Base-by-base conservation (phyloP, 1,284 basidiomycete genomes). In the Rhodotorula sp. region DNA sequence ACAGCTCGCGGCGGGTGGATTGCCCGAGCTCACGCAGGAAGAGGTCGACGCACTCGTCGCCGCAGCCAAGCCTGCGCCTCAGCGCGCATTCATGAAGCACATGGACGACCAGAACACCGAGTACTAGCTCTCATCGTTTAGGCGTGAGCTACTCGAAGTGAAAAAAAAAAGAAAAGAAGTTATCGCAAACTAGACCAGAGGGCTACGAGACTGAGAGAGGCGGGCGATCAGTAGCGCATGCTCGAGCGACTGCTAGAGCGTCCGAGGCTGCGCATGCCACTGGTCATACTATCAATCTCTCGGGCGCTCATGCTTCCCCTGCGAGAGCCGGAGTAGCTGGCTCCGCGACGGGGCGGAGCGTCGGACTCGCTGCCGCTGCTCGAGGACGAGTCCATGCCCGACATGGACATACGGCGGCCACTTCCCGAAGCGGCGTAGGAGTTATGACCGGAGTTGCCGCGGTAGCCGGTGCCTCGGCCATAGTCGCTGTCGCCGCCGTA, bases 81-180 rank as follows among this genome's bases (percentile, higher is more conserved):
- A 70, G 56, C 57, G 71, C 20, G 65, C 48, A 1, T 73, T 73
- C 63, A 73, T 73, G 71, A 64, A 70, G 62, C 71, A 73, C 68
- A 73, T 73, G 68, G 68, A 68, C 58, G 63, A 62, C 51, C 46
- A 59, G 12, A 51, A 64, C 14, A 67, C 65, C 23, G 71, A 69
- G 29, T 73, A 70, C 58, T 73, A 34, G 18, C 18, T 8, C 47
- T 20, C 34, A 0, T 3, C 1, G 10, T 39, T 23, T n/a, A 5
- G 52, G 20, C 47, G 43, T 21, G 43, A 39, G 34, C 34, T 6
- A 5, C 5, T 7, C 3, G 7, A 3, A 26, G 26, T 8, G 56
- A 29, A 18, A 48, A 5, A 6, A 34, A 16, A 31, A 15, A 23
- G 4, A 5, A 18, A 34, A 16, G 39, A 15, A 23, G 18, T 23